A percentile compares a stretch with the other conserved stretches of the same genome.
These are phyloP conservation scores for Testicularia cyperi DNA, from an alignment of 1,284 basidiomycete genomes.

Conservation along the genomic window DNA sequence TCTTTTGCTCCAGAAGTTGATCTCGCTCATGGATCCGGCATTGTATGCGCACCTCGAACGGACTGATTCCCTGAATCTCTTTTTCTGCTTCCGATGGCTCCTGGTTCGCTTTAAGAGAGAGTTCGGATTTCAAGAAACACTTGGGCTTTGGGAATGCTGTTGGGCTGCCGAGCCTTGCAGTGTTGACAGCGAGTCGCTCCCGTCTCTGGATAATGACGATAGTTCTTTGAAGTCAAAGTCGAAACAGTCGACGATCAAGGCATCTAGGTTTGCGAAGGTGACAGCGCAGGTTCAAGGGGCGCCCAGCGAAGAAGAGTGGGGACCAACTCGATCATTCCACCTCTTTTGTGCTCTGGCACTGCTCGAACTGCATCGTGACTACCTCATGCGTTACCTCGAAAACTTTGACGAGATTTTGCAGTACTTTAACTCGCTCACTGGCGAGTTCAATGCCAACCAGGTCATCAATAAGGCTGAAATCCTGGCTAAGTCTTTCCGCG, in stretches of 20 bases:
- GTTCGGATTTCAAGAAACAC: slow-evolving; percentile 83
- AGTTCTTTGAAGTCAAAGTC: too few relatives aligned
- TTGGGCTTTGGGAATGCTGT: slow-evolving; percentile 78
- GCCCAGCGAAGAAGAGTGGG: slow-evolving; percentile 2
- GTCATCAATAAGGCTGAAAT: slow-evolving; percentile 37
- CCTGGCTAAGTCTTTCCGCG: slow-evolving; percentile 18
- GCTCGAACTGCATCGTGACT: slow-evolving; percentile 87
- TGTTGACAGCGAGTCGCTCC: background rate
- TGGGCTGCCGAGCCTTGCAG: slow-evolving; percentile 35
- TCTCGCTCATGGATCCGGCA: slow-evolving; percentile 90
- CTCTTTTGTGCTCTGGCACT: slow-evolving; percentile 91
- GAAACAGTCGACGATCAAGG: too few relatives aligned
- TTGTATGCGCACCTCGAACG: slow-evolving; percentile 68
- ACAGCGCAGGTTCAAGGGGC: too few relatives aligned
- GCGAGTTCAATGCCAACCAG: slow-evolving; percentile 26
- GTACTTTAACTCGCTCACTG: slow-evolving; percentile 40
- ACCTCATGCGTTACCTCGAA: slow-evolving; percentile 86
- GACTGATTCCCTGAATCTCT: slow-evolving; percentile 86
- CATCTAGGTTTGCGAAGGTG: too few relatives aligned
- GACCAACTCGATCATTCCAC: slow-evolving; percentile 69
- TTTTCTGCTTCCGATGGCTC: slow-evolving; percentile 91
- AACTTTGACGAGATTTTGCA: slow-evolving; percentile 66
- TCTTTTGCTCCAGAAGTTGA: slow-evolving; percentile 82
- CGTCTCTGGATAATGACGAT: too few relatives aligned
- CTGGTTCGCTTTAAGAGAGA: slow-evolving; percentile 67